A percentile compares a stretch with the other conserved stretches of the same genome.
Evolutionary conservation across 371 early-diverging fungal genomes (phyloP).

Genomic region (Mucor plumbeus): DNA sequence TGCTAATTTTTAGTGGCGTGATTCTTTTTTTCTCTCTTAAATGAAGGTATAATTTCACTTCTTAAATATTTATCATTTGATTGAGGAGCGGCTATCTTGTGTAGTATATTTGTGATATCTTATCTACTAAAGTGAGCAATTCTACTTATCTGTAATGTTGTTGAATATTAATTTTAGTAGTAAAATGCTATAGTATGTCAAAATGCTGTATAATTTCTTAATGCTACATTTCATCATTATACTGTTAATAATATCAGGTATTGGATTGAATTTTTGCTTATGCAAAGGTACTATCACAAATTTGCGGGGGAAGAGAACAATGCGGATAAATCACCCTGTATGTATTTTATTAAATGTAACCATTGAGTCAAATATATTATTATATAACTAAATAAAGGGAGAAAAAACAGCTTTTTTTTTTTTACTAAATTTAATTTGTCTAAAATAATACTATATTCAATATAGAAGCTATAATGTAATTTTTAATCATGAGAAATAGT

Average conservation of each 20-base stretch:
- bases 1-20: constrained; percentile 9
- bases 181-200: too few species aligned
- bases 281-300: neutral
- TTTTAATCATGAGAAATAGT: constrained; percentile 29
- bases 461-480: neutral
- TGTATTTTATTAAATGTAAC: neutral
- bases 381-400: too few species aligned
- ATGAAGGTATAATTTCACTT: neutral
- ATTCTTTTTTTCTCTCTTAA: constrained; percentile 1
- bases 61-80: constrained; percentile 5
- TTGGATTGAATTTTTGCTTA: neutral
- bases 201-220: too few species aligned
- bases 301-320: neutral
- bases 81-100: neutral
- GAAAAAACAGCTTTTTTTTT: too few species aligned
- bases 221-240: neutral
- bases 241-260: neutral
- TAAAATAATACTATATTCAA: neutral
- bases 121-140: neutral
- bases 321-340: too few species aligned
- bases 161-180: too few species aligned
- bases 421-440: neutral
- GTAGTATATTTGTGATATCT: neutral
- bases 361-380: neutral
- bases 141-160: too few species aligned